phyloP scores from a whole-genome alignment of 768 basidiomycete genomes.

The Cystofilobasidium capitatum region DNA sequence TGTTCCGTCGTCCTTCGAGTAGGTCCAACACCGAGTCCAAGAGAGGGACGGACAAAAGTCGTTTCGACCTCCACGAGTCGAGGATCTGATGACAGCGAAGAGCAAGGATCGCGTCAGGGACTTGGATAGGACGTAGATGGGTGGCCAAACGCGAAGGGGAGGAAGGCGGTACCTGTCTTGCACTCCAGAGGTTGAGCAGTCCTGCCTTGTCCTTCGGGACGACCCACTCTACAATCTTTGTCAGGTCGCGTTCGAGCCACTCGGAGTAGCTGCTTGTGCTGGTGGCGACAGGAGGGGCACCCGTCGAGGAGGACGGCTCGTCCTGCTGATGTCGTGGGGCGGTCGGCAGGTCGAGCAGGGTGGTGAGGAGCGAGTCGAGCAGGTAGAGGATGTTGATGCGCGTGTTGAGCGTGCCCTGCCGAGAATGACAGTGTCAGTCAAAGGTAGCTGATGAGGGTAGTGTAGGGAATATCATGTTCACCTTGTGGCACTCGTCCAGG shows the following conservation, averaged over 20 bases:
- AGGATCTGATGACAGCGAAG: constrained; percentile 52
- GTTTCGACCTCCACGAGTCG: constrained; percentile 81
- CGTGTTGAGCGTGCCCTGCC: constrained; percentile 71
- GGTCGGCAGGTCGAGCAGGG: constrained; percentile 28
- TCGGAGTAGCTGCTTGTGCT: constrained; percentile 54
- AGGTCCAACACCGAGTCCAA: constrained; percentile 59
- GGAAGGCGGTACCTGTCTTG: constrained; percentile 58
- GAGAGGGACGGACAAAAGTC: constrained; percentile 66
- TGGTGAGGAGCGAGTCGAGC: constrained; percentile 59
- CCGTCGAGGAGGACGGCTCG: neutral
- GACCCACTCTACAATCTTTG: constrained; percentile 67
- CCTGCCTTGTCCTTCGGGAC: constrained; percentile 83
- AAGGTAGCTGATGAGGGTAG: neutral
- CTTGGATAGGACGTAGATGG: neutral
- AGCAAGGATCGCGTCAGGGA: neutral
- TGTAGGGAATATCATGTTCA: constrained; percentile 33
- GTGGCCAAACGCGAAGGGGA: neutral
- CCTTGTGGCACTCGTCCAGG: constrained; percentile 82
- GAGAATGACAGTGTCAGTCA: neutral
- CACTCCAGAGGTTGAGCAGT: constrained; percentile 73
- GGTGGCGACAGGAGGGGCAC: constrained; percentile 31
- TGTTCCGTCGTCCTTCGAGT: constrained; percentile 31
- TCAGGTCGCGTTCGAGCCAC: constrained; percentile 67
- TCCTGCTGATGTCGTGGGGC: too few relatives aligned
- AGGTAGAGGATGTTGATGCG: constrained; percentile 89